Evolutionary conservation across 257 asterid species (phyloP).

Genomic region (Primulina huaijiensis): DNA sequence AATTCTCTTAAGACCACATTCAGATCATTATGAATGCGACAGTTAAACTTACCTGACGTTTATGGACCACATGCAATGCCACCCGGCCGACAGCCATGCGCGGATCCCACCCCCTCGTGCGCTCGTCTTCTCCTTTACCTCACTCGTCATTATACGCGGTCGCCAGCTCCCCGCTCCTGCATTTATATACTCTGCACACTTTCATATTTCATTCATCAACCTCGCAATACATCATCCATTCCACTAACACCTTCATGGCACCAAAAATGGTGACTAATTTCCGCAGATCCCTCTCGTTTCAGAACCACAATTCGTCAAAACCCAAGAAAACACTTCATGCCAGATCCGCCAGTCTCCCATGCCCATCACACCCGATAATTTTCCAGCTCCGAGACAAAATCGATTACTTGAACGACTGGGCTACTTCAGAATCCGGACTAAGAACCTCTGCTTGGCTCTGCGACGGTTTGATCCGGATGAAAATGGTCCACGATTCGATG

Average conservation of each 20-base stretch:
- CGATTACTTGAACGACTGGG: slow-evolving; percentile 45
- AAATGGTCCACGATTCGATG: slow-evolving; percentile 61
- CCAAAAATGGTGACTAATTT: slow-evolving; percentile 70
- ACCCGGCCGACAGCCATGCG: slow-evolving; percentile 27
- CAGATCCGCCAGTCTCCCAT: slow-evolving; percentile 81
- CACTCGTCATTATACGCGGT: background rate
- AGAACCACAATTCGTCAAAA: slow-evolving; percentile 40
- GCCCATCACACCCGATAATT: slow-evolving; percentile 68
- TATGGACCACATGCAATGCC: slow-evolving; percentile 19
- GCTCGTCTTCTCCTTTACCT: background rate
- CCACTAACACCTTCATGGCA: slow-evolving; percentile 33
- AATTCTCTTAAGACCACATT: background rate
- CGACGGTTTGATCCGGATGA: slow-evolving; percentile 52
- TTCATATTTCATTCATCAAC: too few relatives aligned
- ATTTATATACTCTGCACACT: slow-evolving; percentile 21
- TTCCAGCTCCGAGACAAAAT: slow-evolving; percentile 58
- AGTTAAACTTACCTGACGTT: background rate
- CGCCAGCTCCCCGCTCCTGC: slow-evolving; percentile 4
- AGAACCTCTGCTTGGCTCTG: slow-evolving; percentile 54
- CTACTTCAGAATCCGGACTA: slow-evolving; percentile 23
- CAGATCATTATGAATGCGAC: background rate
- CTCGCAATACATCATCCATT: background rate
- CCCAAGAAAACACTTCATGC: slow-evolving; percentile 52
- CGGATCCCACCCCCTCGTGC: slow-evolving; percentile 32
- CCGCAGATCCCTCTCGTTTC: slow-evolving; percentile 75